phyloP scores from a whole-genome alignment of 768 basidiomycete species.

The Crepidotus variabilis region DNA sequence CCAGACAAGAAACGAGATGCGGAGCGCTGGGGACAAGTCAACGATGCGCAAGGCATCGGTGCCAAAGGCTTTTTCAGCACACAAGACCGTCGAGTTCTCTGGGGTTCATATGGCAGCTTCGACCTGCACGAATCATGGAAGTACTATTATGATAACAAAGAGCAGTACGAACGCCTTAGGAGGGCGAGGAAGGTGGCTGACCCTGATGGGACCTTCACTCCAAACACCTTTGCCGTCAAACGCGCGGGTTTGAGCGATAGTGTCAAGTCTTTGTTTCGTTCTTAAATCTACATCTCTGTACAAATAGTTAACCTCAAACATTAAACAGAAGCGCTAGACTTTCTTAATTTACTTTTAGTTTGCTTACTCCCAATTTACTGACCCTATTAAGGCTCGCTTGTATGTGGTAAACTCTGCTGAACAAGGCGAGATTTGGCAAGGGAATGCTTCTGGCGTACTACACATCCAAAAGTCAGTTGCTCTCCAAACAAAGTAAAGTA shows the following conservation, averaged over 20 bases:
- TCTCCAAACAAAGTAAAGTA: no score
- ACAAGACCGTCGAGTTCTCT: constrained; percentile 9
- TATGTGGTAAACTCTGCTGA: no score
- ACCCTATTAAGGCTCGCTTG: no score
- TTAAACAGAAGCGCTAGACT: no score
- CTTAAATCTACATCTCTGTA: no score
- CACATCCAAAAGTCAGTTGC: no score
- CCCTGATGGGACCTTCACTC: constrained; percentile 9
- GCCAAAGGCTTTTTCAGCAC: constrained; percentile 8
- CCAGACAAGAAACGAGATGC: background rate
- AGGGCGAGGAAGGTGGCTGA: constrained; percentile 7
- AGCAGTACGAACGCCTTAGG: constrained; percentile 8
- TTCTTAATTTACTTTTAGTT: no score
- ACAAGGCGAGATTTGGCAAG: no score
- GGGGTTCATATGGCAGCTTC: constrained; percentile 9
- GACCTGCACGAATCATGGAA: constrained; percentile 6
- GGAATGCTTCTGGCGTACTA: no score
- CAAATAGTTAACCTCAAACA: no score
- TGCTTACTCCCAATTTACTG: no score
- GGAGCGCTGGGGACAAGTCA: background rate
- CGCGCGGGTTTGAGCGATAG: background rate
- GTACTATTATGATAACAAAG: constrained; percentile 4
- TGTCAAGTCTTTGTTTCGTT: no score
- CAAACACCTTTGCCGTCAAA: constrained; percentile 7
- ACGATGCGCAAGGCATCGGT: constrained; percentile 7